Percentiles rank a stretch among this genome's conserved stretches.
phyloP scores from a whole-genome alignment of 805 yeast species.

The Myxozyma monticola region DNA sequence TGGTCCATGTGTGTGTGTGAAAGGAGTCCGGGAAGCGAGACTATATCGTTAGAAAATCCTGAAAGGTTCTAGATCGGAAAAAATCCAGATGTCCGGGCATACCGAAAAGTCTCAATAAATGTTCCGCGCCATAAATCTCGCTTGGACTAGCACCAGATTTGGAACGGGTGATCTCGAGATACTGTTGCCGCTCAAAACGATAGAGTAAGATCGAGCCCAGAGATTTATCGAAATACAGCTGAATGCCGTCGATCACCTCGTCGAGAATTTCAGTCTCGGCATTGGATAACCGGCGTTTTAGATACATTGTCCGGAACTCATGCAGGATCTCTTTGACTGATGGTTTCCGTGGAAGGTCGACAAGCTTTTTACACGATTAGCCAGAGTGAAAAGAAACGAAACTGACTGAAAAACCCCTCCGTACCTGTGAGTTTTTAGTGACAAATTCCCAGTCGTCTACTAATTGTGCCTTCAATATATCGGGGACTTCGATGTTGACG shows the following conservation, averaged over 20 bases:
- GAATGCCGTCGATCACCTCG: slow-evolving; percentile 72
- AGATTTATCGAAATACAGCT: slow-evolving; percentile 69
- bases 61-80: background rate
- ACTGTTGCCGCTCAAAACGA: slow-evolving; percentile 76
- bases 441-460: slow-evolving; percentile 94
- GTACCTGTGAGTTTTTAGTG: slow-evolving; percentile 68
- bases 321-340: slow-evolving; percentile 56
- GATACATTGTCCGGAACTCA: slow-evolving; percentile 46
- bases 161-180: slow-evolving; percentile 49
- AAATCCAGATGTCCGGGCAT: background rate
- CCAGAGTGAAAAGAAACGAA: background rate
- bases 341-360: slow-evolving; percentile 60
- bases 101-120: slow-evolving; percentile 66
- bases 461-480: slow-evolving; percentile 62
- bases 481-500: slow-evolving; percentile 60
- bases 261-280: slow-evolving; percentile 53
- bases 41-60: too few species aligned
- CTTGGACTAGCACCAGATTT: slow-evolving; percentile 43
- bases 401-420: background rate
- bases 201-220: slow-evolving; percentile 70
- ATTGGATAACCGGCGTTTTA: slow-evolving; percentile 36
- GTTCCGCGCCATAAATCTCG: slow-evolving; percentile 76
- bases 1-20: slow-evolving; percentile 78
- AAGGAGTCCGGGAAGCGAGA: slow-evolving; percentile 79
- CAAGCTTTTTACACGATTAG: slow-evolving; percentile 38